Percentiles rank a stretch among this genome's conserved stretches.
phyloP scores from a whole-genome alignment of 2,329 filamentous ascomycete genomes.

The Xylaria sp. region DNA sequence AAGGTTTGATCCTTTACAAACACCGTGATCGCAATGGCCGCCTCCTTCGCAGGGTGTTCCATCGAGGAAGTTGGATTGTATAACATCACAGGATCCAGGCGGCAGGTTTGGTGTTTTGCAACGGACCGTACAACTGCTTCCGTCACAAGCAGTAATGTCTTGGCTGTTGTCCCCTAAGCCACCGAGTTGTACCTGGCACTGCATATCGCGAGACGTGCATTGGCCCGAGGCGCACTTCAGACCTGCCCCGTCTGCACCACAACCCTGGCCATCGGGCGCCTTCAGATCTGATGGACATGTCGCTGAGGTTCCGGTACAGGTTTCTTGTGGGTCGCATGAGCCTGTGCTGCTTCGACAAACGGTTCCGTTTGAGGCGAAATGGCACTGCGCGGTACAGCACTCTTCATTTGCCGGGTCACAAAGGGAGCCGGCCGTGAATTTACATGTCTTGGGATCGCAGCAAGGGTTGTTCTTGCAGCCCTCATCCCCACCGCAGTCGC shows the following conservation, averaged over 20 bases:
- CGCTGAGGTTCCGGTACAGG: conserved; percentile 66
- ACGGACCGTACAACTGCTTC: conserved; percentile 65
- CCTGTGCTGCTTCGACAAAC: conserved; percentile 79
- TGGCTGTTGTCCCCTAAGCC: conserved; percentile 64
- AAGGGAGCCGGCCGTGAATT: conserved; percentile 67
- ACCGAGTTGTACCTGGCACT: conserved; percentile 83
- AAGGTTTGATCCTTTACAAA: conserved; percentile 66
- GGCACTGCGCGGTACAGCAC: conserved; percentile 65
- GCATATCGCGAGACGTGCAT: conserved; percentile 84
- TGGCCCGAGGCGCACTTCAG: conserved; percentile 85
- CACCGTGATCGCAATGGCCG: conserved; percentile 72
- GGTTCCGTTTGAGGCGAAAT: conserved; percentile 60
- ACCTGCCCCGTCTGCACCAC: conserved; percentile 57
- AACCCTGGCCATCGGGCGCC: conserved; percentile 63
- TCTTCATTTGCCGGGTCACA: conserved; percentile 81
- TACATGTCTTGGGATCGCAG: conserved; percentile 83
- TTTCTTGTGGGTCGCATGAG: conserved; percentile 78
- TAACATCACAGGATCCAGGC: conserved; percentile 60
- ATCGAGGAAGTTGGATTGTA: conserved; percentile 90
- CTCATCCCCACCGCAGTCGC: conserved; percentile 78
- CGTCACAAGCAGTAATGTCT: conserved; percentile 74
- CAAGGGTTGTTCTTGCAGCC: conserved; percentile 72
- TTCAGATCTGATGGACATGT: conserved; percentile 70
- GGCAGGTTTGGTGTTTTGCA: conserved; percentile 69
- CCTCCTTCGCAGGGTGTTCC: conserved; percentile 79